phyloP scores from a whole-genome alignment of 2,329 filamentous ascomycete genomes.

The Epichloe gansuensis region DNA sequence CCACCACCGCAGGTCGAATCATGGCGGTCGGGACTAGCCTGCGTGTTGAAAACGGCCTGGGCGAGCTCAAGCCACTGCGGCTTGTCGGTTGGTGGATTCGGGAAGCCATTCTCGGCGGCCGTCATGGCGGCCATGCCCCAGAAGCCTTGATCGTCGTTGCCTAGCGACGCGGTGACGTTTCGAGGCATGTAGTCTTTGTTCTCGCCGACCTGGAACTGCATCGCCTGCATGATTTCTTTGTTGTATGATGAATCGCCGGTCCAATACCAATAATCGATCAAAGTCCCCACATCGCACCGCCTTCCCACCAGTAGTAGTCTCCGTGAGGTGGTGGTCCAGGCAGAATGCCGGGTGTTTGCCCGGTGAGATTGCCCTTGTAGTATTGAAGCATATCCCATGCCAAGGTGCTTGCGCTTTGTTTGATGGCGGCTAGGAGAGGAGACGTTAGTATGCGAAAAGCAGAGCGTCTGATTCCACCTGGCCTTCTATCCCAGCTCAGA shows the following conservation, averaged over 20 bases:
- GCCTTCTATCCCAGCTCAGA: too few relatives aligned
- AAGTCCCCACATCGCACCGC: conserved; percentile 48
- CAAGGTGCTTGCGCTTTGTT: conserved; percentile 24
- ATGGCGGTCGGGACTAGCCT: conserved; percentile 45
- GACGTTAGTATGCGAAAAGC: not conserved
- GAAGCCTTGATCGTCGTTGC: conserved; percentile 56
- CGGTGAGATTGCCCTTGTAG: conserved; percentile 33
- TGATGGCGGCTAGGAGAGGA: conserved; percentile 23
- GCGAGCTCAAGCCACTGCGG: conserved; percentile 46
- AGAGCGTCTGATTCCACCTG: not conserved
- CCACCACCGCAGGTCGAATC: conserved; percentile 44
- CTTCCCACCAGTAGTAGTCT: conserved; percentile 57
- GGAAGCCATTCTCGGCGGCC: conserved; percentile 46
- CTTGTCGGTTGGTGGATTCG: conserved; percentile 35
- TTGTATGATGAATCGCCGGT: conserved; percentile 50
- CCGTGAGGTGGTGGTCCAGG: conserved; percentile 33
- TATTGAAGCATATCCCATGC: conserved; percentile 34
- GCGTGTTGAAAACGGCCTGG: conserved; percentile 51
- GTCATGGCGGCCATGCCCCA: conserved; percentile 55
- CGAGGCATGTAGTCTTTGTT: conserved; percentile 43
- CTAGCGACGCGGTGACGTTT: conserved; percentile 39
- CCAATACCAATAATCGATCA: conserved; percentile 53
- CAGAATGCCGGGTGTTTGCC: conserved; percentile 34
- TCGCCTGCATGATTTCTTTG: conserved; percentile 34
- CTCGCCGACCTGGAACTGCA: conserved; percentile 41